Evolutionary conservation across 371 early-diverging fungal genomes (phyloP), one percentile per base, ranked within the genome.

Genomic region (Actinomucor elegans): DNA sequence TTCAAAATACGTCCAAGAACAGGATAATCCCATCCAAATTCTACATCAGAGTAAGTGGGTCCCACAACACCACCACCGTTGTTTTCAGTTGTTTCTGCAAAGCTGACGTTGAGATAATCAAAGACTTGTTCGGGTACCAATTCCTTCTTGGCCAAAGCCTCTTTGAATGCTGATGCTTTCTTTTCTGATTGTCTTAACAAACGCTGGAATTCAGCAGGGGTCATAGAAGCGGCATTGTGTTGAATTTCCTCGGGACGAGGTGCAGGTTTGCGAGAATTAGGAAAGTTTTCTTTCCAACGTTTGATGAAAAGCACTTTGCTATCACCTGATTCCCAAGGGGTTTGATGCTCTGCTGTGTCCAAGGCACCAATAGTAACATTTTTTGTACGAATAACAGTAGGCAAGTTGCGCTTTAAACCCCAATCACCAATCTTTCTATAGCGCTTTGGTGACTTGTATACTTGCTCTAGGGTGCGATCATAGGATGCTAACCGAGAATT

Each of bases 341-440:
- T 86, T 51, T 87, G 86, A 69, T 87, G 88, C 60, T 90, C 90
- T 31, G 75, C 71, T 9, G 90, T 87, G 52, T 91, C 92, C 21
- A 89, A 69, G 24, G 77, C 74, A 21, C 72, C 61, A 27, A 91
- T 69, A 31, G 78, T 79, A 35, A 87, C 73, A 51, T 71, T 52
- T 24, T 74, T 76, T 24, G 91, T 84, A 29, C 79, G 69, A 49
- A 88, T 74, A 17, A 82, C 81, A 10, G 75, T 75, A n/a, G 92
- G 91, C 46, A 91, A 63, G 48, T 79, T 78, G 31, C 90, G 88
- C 68, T 91, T 91, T 61, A 91, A 52, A 11, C 92, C 92, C 89
- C 89, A 91, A 59, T 89, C 86, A 27, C 88, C 89, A 31, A 66
- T 67, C 48, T 65, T 58, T 61, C 79, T 79, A 49, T 56, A 57